Base-by-base conservation (phyloP, 495 filamentous ascomycete species). In the Apodospora peruviana region DNA sequence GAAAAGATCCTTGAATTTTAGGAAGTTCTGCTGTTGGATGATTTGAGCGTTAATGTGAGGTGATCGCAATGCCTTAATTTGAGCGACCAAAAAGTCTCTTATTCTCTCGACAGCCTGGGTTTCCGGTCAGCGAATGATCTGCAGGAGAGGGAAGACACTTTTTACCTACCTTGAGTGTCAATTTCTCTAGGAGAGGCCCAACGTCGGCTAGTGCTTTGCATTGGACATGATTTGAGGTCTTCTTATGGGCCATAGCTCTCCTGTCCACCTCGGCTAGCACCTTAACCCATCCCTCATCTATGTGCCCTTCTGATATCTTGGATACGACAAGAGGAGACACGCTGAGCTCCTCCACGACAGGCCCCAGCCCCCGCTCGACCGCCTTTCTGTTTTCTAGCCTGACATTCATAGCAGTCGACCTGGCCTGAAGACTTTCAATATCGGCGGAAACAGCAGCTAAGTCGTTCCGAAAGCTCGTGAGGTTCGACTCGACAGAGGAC, bases 1-100 rank as follows among this genome's bases (percentile, higher is more conserved):
- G 67, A 84, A 98, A 1, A 96, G 66, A 27, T 94, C 88, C 61
- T 86, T 95, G 67, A 88, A 93, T 52, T 79, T 81, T 52, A 96
- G 74, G 66, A 98, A 87, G 27, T 83, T 82, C 56, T 90, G 83
- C 52, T 96, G 90, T 60, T 98, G 93, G 32, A 97, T 90, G 24
- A 95, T 85, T 58, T 98, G 94, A 7, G 90, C 88, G 58, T 98
- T 97, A 61, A 96, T 93, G 58, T 88, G 91, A 3, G 94, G 94
- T 1, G 93, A 91, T 32, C 93, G 78, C 32, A 97, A 70, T 0
- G 91, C 87, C 61, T 95, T 94, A 56, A 97, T 91, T 64, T 96
- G 90, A 20, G 87, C 80, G 18, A 96, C 93, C 43, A 97, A 72
- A 58, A 94, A 95, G 63, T 98, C 91, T 37, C 93, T 78, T 64